Conservation (phyloP, 257 asterid genomes). For the Rhazya stricta region DNA sequence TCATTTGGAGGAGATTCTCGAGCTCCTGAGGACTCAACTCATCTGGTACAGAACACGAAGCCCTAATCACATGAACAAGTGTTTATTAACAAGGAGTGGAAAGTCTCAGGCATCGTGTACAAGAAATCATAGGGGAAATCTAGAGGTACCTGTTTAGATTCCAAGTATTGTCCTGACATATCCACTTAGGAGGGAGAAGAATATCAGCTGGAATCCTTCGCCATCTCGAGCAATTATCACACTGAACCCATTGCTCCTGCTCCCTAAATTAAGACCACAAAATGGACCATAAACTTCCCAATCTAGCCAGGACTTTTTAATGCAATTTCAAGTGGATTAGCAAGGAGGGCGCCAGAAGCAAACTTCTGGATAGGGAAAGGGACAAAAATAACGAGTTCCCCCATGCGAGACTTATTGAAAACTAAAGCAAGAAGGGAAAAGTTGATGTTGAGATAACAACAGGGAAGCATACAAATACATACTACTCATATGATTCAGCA, state of each 20-base stretch:
- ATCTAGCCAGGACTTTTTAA: neutral
- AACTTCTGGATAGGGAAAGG: neutral
- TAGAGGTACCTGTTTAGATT: slow-evolving; percentile 46
- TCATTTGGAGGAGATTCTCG: slow-evolving; percentile 72
- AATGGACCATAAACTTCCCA: slow-evolving; percentile 4
- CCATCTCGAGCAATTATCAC: slow-evolving; percentile 87
- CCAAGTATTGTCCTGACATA: slow-evolving; percentile 59
- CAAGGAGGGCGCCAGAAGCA: neutral
- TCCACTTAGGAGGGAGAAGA: slow-evolving; percentile 89
- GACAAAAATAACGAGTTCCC: neutral
- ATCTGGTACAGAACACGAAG: slow-evolving; percentile 72
- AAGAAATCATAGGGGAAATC: neutral
- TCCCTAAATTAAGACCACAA: slow-evolving; percentile 40
- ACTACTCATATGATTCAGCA: neutral
- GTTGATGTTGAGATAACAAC: neutral
- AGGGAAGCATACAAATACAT: neutral
- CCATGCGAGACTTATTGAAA: neutral
- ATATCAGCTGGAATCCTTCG: slow-evolving; percentile 64
- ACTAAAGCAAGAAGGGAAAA: neutral
- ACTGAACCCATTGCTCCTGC: slow-evolving; percentile 92
- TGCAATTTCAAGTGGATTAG: slow-evolving; percentile 10
- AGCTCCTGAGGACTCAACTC: slow-evolving; percentile 64
- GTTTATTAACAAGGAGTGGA: slow-evolving; percentile 10
- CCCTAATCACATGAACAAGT: slow-evolving; percentile 40
- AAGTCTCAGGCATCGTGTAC: neutral